Base-by-base conservation (phyloP, 805 yeast species). In the Wickerhamiella occidentalis region DNA sequence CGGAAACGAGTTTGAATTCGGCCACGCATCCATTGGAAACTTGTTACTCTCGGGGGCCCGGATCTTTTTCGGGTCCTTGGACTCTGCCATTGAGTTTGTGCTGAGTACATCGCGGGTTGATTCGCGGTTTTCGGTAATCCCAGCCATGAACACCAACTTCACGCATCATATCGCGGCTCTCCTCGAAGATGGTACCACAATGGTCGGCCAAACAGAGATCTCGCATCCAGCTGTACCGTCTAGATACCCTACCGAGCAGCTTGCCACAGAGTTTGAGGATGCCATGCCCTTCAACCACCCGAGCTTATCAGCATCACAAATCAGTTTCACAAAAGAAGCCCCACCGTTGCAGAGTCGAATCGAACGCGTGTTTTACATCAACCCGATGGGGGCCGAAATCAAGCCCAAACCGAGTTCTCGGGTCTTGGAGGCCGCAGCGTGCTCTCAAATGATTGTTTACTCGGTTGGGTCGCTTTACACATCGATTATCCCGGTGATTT, bases 381-480 rank as follows among this genome's bases (percentile, higher is more conserved):
- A 87, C 17, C 88, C 92, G 0, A 84, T 82, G 61, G 95, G 95
- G 0, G 85, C 82, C 57, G 96, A 87, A 60, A 80, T 84, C 22
- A 76, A 78, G 54, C 95, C 96, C 2, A 63, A 68, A 28, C 87
- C 90, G 1, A 80, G 80, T 55, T 64, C 77, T 2, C 67, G 84
- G 44, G 87, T 81, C 0, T 60, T 77, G 1, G 63, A 74, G 1
- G 69, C 74, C 21, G 60, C 86, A 2, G 58, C 68, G 18, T 40
- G 43, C 6, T 68, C 85, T 0, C 74, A 79, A 33, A 68, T 75
- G 12, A 66, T 87, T 0, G 68, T 88, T 0, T 85, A 79, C 60
- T 83, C 94, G 0, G 83, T 88, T 49, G 96, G 97, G 1, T 83
- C 94, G 1, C 68, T 88, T 33, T 83, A 84, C 81, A 88, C 97